Percentiles rank a stretch among this genome's conserved stretches.
Evolutionary conservation across 768 basidiomycete genomes (phyloP).

Genomic region (Baorangia bicolor): DNA sequence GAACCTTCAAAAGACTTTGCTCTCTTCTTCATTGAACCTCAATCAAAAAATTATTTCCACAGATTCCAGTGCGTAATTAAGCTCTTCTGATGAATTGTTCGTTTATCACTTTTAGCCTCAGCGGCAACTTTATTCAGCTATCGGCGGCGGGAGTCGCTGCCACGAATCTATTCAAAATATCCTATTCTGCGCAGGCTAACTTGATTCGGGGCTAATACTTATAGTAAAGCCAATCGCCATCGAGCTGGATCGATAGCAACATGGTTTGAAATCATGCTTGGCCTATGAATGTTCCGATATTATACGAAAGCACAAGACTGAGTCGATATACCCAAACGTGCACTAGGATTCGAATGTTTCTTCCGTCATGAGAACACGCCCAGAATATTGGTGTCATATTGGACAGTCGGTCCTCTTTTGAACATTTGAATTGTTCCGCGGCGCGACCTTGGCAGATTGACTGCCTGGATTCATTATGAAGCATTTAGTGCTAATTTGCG

Average conservation of each 20-base stretch:
- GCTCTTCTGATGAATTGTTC: background rate
- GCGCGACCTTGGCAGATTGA: background rate
- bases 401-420: background rate
- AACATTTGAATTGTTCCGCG: constrained; percentile 1
- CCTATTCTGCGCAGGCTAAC: background rate
- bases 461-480: background rate
- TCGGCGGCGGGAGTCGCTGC: background rate
- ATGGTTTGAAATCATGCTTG: background rate
- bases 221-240: background rate
- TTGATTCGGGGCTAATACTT: background rate
- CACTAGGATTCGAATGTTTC: background rate
- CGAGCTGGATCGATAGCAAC: background rate
- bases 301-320: background rate
- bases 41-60: constrained; percentile 3
- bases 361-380: constrained; percentile 11
- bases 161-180: background rate
- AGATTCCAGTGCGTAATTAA: background rate
- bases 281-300: background rate
- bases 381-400: background rate
- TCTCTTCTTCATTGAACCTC: background rate
- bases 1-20: background rate
- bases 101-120: background rate
- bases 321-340: constrained; percentile 3
- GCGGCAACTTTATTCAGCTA: background rate
- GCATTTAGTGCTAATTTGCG: constrained; percentile 3